Conservation (phyloP, 73 alveolate species). For the Tetrahymena borealis region DNA sequence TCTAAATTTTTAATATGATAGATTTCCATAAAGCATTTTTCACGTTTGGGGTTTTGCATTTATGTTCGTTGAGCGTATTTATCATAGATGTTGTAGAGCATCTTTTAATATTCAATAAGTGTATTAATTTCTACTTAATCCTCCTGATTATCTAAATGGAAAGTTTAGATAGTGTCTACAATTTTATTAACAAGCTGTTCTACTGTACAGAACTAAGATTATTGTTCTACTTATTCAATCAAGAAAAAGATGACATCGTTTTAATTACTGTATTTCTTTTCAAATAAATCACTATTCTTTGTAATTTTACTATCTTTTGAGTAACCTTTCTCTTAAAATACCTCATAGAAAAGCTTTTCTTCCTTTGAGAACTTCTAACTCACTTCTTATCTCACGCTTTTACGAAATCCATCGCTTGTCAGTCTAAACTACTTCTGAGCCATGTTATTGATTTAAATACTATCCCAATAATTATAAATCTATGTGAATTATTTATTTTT, state of each 20-base stretch:
- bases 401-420: not conserved
- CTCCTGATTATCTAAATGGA: not conserved
- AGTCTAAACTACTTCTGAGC: not conserved
- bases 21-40: not conserved
- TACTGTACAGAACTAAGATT: not conserved
- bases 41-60: not conserved
- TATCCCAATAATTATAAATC: too few relatives aligned
- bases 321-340: not conserved
- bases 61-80: not conserved
- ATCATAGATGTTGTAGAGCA: not conserved
- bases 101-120: not conserved
- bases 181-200: not conserved
- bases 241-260: not conserved
- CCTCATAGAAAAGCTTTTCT: not conserved
- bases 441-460: too few relatives aligned
- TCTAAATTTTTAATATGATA: not conserved
- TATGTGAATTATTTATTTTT: not conserved
- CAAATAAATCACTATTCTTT: not conserved
- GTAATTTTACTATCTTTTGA: not conserved
- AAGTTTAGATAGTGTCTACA: not conserved
- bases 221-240: not conserved
- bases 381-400: not conserved
- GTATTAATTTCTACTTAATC: not conserved
- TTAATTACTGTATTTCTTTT: not conserved
- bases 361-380: not conserved